Percentiles rank a stretch among this genome's conserved stretches.
Evolutionary conservation across 352 stramenopile species (phyloP).

Genomic region (Phytophthora brassicae): DNA sequence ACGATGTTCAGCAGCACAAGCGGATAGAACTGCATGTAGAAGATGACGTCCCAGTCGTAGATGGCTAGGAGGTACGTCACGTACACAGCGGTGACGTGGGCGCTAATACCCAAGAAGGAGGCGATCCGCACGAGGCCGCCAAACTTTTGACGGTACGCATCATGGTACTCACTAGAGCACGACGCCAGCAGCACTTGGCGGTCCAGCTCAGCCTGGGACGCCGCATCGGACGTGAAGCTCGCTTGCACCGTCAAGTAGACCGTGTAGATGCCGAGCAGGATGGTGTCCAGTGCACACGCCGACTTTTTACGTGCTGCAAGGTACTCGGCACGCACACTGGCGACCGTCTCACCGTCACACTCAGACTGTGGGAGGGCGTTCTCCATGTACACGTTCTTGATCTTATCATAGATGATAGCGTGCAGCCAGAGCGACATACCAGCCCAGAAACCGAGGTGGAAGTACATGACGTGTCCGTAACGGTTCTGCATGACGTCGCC

Average conservation of each 20-base stretch:
- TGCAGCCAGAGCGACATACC: constrained; percentile 80
- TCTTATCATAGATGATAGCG: constrained; percentile 84
- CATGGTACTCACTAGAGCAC: constrained; percentile 65
- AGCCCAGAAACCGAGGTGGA: constrained; percentile 50
- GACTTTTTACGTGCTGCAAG: constrained; percentile 62
- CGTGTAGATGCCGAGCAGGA: constrained; percentile 78
- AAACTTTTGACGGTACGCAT: constrained; percentile 61
- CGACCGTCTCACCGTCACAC: constrained; percentile 79
- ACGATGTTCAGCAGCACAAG: constrained; percentile 66
- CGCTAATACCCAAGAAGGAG: constrained; percentile 83
- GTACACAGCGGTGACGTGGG: constrained; percentile 74
- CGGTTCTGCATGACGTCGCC: constrained; percentile 54
- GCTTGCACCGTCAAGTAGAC: constrained; percentile 71
- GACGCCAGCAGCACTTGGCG: constrained; percentile 60
- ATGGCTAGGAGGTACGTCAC: constrained; percentile 68
- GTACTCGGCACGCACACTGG: constrained; percentile 76
- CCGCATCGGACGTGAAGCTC: constrained; percentile 66
- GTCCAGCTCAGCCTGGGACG: constrained; percentile 56
- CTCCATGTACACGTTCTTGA: constrained; percentile 90
- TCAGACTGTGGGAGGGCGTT: constrained; percentile 78
- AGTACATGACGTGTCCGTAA: constrained; percentile 55
- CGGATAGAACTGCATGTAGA: constrained; percentile 81
- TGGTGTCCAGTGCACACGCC: constrained; percentile 60
- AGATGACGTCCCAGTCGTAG: constrained; percentile 74
- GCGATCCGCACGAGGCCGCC: constrained; percentile 61